Percentiles rank a stretch among this genome's conserved stretches.
These are phyloP conservation scores for Striga hermonthica DNA, from an alignment of 305 asterid species.

Conservation along the genomic window DNA sequence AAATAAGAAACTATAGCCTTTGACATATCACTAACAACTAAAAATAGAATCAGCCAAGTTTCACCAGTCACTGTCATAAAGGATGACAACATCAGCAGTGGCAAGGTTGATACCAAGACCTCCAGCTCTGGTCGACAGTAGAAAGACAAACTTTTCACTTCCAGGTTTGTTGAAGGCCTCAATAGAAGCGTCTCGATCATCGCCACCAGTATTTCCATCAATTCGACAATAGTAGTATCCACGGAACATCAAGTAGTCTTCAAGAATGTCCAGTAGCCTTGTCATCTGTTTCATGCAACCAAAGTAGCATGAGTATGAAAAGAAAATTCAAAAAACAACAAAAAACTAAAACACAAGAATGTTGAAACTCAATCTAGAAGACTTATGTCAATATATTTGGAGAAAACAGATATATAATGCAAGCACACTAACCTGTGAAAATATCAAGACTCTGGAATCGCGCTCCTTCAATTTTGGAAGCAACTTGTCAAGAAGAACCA, in stretches of 20 bases:
- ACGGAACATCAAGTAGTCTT: constrained; percentile 88
- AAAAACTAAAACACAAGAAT: no score
- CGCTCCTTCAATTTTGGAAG: constrained; percentile 97
- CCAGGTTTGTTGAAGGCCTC: constrained; percentile 90
- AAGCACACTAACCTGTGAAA: constrained; percentile 67
- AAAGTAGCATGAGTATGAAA: no score
- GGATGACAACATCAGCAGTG: constrained; percentile 97
- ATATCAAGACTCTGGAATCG: constrained; percentile 92
- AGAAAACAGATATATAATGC: background rate
- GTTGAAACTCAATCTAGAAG: background rate
- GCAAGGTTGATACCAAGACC: constrained; percentile 99
- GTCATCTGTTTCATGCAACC: constrained; percentile 68
- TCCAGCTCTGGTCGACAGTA: constrained; percentile 97
- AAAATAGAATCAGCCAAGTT: constrained; percentile 28
- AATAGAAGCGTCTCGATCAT: constrained; percentile 98
- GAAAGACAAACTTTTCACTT: constrained; percentile 89
- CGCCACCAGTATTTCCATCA: constrained; percentile 99
- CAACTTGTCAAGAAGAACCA: constrained; percentile 97
- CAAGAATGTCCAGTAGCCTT: constrained; percentile 94
- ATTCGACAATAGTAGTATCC: constrained; percentile 88
- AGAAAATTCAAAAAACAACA: no score
- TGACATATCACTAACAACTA: constrained; percentile 15
- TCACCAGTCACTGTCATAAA: constrained; percentile 98
- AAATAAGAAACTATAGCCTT: constrained; percentile 12
- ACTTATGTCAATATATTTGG: background rate